These are phyloP conservation scores for Mrakia hoshinonis DNA, from an alignment of 768 basidiomycete genomes.

Conservation along the genomic window DNA sequence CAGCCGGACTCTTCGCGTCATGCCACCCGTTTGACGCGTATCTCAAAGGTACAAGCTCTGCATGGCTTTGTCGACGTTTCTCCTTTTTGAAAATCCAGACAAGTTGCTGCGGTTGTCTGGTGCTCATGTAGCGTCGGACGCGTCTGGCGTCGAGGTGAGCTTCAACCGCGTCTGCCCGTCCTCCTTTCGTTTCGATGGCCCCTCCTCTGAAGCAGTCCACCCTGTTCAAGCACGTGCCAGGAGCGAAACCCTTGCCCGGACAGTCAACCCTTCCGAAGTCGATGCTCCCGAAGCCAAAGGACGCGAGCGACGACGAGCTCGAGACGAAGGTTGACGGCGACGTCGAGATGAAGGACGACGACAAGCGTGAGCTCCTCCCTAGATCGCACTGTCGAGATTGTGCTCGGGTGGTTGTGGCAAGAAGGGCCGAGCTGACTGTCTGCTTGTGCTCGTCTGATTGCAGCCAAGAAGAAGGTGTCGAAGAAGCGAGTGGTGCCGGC, in stretches of 20 bases:
- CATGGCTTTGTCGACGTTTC: no score
- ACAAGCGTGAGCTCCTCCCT: not conserved
- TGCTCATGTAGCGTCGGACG: no score
- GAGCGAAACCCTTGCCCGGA: slow-evolving; percentile 5
- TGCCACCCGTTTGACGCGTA: no score
- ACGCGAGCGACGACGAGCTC: not conserved
- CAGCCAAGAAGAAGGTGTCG: not conserved
- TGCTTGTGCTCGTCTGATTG: not conserved
- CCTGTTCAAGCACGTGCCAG: slow-evolving; percentile 24
- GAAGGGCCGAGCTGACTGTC: not conserved
- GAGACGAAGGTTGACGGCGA: not conserved
- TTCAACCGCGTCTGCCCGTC: not conserved
- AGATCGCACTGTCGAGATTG: not conserved
- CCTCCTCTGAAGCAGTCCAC: slow-evolving; percentile 15
- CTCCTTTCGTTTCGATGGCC: not conserved
- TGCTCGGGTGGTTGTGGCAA: not conserved
- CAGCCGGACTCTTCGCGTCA: no score
- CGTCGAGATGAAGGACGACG: not conserved
- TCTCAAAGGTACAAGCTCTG: no score
- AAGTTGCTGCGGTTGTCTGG: no score
- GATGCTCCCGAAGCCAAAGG: slow-evolving; percentile 5
- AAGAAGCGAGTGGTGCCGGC: not conserved
- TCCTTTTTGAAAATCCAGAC: no score
- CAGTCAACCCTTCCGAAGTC: slow-evolving; percentile 9
- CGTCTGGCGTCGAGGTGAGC: not conserved